phyloP scores from a whole-genome alignment of 306 rosid species.

The Calophaca sinica region DNA sequence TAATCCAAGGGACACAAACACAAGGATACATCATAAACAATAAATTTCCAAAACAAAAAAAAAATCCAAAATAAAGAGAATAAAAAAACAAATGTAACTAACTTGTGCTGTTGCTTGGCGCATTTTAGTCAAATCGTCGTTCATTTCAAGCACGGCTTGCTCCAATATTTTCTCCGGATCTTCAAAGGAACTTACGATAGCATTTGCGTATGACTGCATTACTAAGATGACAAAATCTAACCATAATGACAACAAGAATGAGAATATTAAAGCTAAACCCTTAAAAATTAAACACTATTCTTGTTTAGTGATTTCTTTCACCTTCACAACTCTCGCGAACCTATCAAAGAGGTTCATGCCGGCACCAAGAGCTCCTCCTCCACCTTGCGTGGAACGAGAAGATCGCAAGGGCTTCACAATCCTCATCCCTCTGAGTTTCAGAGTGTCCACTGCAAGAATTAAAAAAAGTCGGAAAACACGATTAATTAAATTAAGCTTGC shows the following conservation, averaged over 20 bases:
- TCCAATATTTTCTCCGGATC: conserved; percentile 98
- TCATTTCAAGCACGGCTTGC: conserved; percentile 96
- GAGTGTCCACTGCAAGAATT: conserved; percentile 38
- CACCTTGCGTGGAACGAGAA: conserved; percentile 1
- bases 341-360: conserved; percentile 89
- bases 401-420: conserved; percentile 48
- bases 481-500: background rate
- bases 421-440: conserved; percentile 58
- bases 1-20: background rate
- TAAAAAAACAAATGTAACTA: conserved; percentile 36
- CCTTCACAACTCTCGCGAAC: conserved; percentile 90
- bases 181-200: conserved; percentile 83
- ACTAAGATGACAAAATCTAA: conserved; percentile 49
- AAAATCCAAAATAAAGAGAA: background rate
- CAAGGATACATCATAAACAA: conserved; percentile 8
- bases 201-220: conserved; percentile 95
- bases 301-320: conserved; percentile 49
- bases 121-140: conserved; percentile 93
- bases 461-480: background rate
- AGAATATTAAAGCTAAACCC: conserved; percentile 38
- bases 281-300: background rate
- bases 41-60: background rate
- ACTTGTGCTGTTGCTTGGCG: conserved; percentile 99
- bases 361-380: conserved; percentile 81
- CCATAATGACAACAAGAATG: conserved; percentile 45